Base-by-base conservation (phyloP, 139 green algal species). In the Trebouxia sp. region DNA sequence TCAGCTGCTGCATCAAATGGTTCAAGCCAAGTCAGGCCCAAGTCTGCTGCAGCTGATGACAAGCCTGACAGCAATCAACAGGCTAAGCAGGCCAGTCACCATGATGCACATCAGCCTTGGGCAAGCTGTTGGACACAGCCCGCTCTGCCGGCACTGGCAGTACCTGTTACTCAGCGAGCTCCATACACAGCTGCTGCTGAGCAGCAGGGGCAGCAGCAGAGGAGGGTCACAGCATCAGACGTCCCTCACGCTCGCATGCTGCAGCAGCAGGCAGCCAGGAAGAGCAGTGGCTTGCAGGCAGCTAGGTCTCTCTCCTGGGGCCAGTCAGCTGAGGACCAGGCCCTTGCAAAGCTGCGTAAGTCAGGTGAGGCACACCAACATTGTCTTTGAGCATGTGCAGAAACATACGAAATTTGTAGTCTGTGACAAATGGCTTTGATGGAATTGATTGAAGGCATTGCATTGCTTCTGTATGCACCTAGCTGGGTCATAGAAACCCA, bases 271-370 rank as follows among this genome's bases (percentile, higher is more conserved):
- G 4, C 47, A 53, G 20, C 20, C 14, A 43, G 62, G 32, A 35
- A 72, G 5, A 43, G 62, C 35, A 43, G 62, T 72, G 62, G 62
- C n/a, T 15, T 43, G 32, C 35, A 72, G 9, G 12, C 62, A 12
- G 62, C 32, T 14, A 72, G 62, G 35, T 72, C 62, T 14, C 62
- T 72, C 12, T 72, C 62, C 11, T 72, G 62, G 62, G 43, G 62
- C 35, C 62, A 72, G 32, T n/a, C 62, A 72, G 62, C 28, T 26
- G 58, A 28, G 35, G 55, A 65, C 55, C 35, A 42, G 28, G 15
- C 62, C 11, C 28, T 30, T 14, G 35, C 12, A 12, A 45, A 35
- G 20, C 62, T 30, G 62, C 32, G 5, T 37, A 72, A 15, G 15
- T 72, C 62, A 72, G 62, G 62, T 45, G 20, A 43, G 32, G 28